Percentiles rank a stretch among this genome's conserved stretches.
These are phyloP conservation scores for Eucalyptus rudis DNA, from an alignment of 345 rosid species.

Conservation along the genomic window DNA sequence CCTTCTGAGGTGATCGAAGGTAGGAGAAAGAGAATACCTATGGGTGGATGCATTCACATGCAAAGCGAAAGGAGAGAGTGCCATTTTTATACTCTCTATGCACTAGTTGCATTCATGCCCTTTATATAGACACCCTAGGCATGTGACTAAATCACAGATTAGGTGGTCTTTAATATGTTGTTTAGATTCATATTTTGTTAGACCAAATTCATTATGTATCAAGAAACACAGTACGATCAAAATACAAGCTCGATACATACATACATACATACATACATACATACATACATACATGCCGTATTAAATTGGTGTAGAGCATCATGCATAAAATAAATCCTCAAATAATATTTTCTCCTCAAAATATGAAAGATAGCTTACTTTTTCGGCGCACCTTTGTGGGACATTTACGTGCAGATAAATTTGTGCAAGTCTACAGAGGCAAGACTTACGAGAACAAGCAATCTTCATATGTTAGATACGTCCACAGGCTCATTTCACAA, in stretches of 20 bases:
- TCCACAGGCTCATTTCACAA: not conserved
- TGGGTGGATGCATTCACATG: not conserved
- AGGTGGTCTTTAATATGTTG: not conserved
- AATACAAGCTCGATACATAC: not conserved
- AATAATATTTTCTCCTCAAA: not conserved
- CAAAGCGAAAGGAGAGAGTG: not conserved
- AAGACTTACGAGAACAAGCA: not conserved
- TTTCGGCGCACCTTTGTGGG: not conserved
- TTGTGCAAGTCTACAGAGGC: not conserved
- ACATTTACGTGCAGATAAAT: not conserved
- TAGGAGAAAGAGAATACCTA: not conserved
- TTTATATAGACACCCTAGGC: not conserved
- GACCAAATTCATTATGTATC: not conserved
- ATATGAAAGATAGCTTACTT: not conserved
- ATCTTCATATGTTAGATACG: not conserved
- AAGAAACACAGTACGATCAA: not conserved
- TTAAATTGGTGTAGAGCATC: not conserved
- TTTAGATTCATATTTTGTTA: not conserved
- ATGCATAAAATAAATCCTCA: not conserved
- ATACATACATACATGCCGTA: no score
- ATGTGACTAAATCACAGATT: not conserved
- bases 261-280: no score
- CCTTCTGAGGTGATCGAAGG: not conserved
- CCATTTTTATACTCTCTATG: not conserved
- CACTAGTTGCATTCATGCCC: not conserved